Percentiles rank a stretch among this genome's conserved stretches.
These are phyloP conservation scores for Takakia lepidozioides DNA, from an alignment of 225 moss, liverwort and hornwort species.

Conservation along the genomic window DNA sequence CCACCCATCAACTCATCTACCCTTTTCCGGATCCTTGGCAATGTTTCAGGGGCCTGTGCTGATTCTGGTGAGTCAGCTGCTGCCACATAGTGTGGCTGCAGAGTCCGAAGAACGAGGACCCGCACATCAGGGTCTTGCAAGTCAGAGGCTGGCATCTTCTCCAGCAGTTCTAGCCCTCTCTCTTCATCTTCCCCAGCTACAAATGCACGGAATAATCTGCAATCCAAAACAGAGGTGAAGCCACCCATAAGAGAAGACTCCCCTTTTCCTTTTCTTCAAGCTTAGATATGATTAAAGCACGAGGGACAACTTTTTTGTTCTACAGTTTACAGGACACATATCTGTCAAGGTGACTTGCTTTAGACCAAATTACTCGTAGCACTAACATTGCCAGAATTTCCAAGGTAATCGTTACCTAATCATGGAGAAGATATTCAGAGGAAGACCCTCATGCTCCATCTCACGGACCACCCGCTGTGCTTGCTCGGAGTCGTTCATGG, in stretches of 20 bases:
- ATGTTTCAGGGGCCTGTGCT: slow-evolving; percentile 31
- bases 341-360: no score
- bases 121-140: slow-evolving; percentile 46
- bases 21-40: slow-evolving; percentile 32
- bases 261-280: no score
- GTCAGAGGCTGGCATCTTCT: slow-evolving; percentile 33
- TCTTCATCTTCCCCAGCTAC: slow-evolving; percentile 60
- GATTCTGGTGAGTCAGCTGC: slow-evolving; percentile 50
- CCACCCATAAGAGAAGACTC: no score
- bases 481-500: slow-evolving; percentile 41
- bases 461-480: slow-evolving; percentile 53
- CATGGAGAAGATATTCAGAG: slow-evolving; percentile 65
- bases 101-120: slow-evolving; percentile 41
- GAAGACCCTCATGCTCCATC: slow-evolving; percentile 62
- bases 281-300: no score
- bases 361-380: no score
- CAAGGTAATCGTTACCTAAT: slow-evolving; percentile 44
- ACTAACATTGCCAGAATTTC: no score
- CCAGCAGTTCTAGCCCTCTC: slow-evolving; percentile 35
- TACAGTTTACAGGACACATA: no score
- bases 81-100: slow-evolving; percentile 62
- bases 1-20: slow-evolving; percentile 38
- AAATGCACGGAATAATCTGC: slow-evolving; percentile 67
- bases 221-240: no score
- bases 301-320: no score